Percentiles rank a stretch among this genome's conserved stretches.
phyloP scores from a whole-genome alignment of 2,329 filamentous ascomycete genomes.

The Clarireedia hainanense region DNA sequence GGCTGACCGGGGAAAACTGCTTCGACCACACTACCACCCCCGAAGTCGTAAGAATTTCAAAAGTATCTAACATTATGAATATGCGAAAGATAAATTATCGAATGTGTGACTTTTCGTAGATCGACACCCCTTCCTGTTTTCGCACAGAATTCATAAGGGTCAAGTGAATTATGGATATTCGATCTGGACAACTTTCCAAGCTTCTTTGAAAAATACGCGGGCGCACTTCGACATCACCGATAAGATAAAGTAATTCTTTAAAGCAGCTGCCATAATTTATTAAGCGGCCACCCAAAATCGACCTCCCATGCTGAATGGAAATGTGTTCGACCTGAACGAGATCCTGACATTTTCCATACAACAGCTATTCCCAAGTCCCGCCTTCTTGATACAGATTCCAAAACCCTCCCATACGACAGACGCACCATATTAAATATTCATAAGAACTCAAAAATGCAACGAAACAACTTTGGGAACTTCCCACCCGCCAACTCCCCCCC shows the following conservation, averaged over 20 bases:
- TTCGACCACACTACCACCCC: slow-evolving; percentile 96
- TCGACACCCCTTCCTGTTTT: too few relatives aligned
- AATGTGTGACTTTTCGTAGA: neutral
- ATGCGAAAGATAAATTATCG: neutral
- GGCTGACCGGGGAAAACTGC: slow-evolving; percentile 70
- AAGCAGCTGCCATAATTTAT: neutral
- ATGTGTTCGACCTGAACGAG: slow-evolving; percentile 12
- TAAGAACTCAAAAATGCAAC: slow-evolving; percentile 59
- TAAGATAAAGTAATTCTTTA: slow-evolving; percentile 6
- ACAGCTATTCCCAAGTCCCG: neutral
- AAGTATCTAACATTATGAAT: slow-evolving; percentile 76
- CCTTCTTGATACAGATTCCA: neutral
- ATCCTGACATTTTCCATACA: neutral
- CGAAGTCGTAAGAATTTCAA: slow-evolving; percentile 92
- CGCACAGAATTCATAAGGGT: too few relatives aligned
- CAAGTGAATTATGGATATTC: too few relatives aligned
- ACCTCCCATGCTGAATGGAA: slow-evolving; percentile 4
- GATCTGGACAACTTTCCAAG: neutral
- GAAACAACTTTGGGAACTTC: slow-evolving; percentile 69
- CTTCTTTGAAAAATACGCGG: neutral
- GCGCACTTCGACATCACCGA: slow-evolving; percentile 2
- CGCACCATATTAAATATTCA: neutral
- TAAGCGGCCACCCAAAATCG: slow-evolving; percentile 6
- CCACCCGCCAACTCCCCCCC: slow-evolving; percentile 69
- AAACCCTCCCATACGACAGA: neutral